Conservation (phyloP, 78 protist species). For the Guillardia theta region DNA sequence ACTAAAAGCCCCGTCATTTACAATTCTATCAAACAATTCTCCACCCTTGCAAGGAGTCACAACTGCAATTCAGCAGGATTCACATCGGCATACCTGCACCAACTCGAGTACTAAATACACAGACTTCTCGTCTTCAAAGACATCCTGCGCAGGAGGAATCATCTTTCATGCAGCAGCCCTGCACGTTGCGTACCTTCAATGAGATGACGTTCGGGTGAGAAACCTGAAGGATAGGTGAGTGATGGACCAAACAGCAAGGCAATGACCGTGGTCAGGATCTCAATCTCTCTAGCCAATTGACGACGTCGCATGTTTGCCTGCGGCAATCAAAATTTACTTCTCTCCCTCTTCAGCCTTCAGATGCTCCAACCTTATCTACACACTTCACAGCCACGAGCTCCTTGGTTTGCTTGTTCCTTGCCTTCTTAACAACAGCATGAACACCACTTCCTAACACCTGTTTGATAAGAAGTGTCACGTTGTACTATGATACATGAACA, state of each 20-base stretch:
- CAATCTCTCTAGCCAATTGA: background rate
- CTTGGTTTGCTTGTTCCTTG: background rate
- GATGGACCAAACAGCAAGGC: too few relatives aligned
- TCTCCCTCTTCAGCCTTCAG: background rate
- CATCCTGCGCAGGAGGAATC: too few relatives aligned
- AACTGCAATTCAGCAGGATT: background rate
- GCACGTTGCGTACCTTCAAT: too few relatives aligned
- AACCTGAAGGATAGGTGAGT: too few relatives aligned
- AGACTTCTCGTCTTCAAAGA: background rate
- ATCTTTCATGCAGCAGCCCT: too few relatives aligned
- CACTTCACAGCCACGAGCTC: conserved; percentile 27
- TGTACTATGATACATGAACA: too few relatives aligned
- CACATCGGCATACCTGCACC: background rate
- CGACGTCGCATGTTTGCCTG: conserved; percentile 30
- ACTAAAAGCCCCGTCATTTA: background rate
- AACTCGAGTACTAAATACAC: conserved; percentile 19
- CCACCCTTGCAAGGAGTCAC: background rate
- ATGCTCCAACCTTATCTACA: background rate
- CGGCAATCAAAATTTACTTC: background rate
- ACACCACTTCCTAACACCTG: background rate
- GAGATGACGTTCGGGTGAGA: background rate
- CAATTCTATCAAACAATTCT: background rate
- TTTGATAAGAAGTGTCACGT: too few relatives aligned
- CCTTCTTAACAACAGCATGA: background rate
- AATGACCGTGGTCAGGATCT: background rate